Evolutionary conservation across 345 rosid species (phyloP).

Genomic region (Trapa incisa): DNA sequence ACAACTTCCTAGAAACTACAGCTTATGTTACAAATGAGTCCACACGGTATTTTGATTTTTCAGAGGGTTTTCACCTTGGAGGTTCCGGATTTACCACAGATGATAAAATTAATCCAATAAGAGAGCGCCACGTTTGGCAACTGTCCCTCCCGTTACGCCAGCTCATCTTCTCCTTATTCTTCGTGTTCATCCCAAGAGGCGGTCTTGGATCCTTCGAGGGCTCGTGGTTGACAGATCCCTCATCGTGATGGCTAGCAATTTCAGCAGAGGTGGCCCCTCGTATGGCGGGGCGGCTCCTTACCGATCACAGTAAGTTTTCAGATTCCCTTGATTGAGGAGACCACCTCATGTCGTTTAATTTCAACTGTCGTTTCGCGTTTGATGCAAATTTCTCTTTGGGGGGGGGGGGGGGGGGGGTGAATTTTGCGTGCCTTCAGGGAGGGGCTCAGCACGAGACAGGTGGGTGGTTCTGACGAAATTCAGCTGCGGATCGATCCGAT

Average conservation of each 20-base stretch:
- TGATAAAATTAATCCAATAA: not conserved
- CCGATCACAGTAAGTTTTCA: constrained; percentile 36
- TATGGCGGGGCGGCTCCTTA: constrained; percentile 60
- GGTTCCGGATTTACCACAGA: too few relatives aligned
- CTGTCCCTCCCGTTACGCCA: constrained; percentile 15
- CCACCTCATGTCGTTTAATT: not conserved
- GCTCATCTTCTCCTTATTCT: not conserved
- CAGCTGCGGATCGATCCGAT: constrained; percentile 86
- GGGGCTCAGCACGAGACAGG: constrained; percentile 75
- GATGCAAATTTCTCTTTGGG: not conserved
- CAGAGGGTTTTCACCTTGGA: too few relatives aligned
- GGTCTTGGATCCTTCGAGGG: not conserved
- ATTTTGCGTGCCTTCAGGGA: constrained; percentile 26
- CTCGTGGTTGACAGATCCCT: not conserved
- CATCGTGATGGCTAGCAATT: constrained; percentile 34
- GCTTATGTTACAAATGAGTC: not conserved
- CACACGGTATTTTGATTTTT: too few relatives aligned
- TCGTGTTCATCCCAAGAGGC: not conserved
- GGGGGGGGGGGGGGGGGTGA: too few relatives aligned
- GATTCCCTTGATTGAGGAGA: not conserved
- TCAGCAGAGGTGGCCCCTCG: constrained; percentile 32
- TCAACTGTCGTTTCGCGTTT: not conserved
- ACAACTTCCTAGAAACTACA: not conserved
- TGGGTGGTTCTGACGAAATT: constrained; percentile 58
- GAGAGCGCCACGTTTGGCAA: not conserved